Evolutionary conservation across 768 basidiomycete species (phyloP).

Genomic region (Mycena pura): DNA sequence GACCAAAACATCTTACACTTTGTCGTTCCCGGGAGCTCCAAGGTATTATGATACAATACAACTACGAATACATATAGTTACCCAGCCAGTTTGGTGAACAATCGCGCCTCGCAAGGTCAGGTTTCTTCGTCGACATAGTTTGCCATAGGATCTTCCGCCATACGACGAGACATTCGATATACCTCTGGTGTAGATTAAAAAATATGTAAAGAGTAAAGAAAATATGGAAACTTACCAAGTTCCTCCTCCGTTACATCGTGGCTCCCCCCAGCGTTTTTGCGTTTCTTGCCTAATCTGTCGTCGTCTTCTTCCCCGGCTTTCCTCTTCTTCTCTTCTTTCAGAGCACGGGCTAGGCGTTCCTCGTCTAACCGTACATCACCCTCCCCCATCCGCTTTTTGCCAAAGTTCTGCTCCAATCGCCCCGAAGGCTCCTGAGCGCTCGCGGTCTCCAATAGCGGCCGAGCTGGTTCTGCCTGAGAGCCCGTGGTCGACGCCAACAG

Average conservation of each 20-base stretch:
- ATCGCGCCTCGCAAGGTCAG: not conserved
- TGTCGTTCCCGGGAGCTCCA: constrained; percentile 9
- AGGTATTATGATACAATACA: constrained; percentile 20
- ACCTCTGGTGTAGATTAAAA: constrained; percentile 70
- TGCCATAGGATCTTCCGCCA: constrained; percentile 91
- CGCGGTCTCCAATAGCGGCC: constrained; percentile 13
- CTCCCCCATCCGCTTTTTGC: constrained; percentile 82
- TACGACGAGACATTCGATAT: constrained; percentile 81
- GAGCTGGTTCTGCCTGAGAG: constrained; percentile 32
- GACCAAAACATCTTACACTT: constrained; percentile 6
- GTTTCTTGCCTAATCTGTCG: constrained; percentile 65
- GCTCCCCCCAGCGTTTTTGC: constrained; percentile 58
- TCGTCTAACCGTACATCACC: constrained; percentile 81
- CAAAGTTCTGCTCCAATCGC: constrained; percentile 72
- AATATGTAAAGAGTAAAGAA: constrained; percentile 1
- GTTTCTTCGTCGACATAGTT: constrained; percentile 74
- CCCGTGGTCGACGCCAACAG: constrained; percentile 58
- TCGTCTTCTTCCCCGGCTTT: constrained; percentile 67
- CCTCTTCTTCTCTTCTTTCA: constrained; percentile 83
- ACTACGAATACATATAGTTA: constrained; percentile 23
- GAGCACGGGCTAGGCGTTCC: constrained; percentile 68
- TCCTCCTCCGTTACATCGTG: constrained; percentile 92
- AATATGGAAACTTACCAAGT: constrained; percentile 58
- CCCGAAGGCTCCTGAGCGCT: constrained; percentile 27
- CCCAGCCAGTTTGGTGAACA: no score